Base-by-base conservation (phyloP, 1,284 basidiomycete species). In the Pholiota adiposa region DNA sequence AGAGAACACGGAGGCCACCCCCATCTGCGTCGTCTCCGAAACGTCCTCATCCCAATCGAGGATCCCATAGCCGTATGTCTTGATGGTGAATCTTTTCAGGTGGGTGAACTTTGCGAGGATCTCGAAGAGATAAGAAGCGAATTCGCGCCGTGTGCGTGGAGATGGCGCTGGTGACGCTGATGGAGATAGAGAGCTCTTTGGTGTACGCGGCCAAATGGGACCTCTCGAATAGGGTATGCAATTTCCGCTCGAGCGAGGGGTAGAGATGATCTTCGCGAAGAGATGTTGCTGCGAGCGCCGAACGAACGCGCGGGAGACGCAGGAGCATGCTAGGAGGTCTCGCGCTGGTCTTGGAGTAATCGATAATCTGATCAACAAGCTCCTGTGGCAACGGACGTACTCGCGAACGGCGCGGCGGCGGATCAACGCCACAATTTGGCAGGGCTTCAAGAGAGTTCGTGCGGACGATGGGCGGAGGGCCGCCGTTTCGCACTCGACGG, bases 321-420 rank as follows among this genome's bases (percentile, higher is more conserved):
- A 51, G 3, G 62, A 44, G 46, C 62, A 65, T n/a, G 54, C 41
- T 31, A 51, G 52, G 16, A 63, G 60, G 53, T 34, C 5, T 50
- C 38, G 6, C 40, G 50, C 4, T 61, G 46, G 19, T 59, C 59
- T 49, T 38, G 23, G 60, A 41, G 27, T 25, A 52, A 44, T 63
- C 61, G 56, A 65, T 56, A 43, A 65, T 55, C 9, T 27, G 19
- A 21, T 65, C 56, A 21, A 63, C 40, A 21, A 65, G 33, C 23
- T 65, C 63, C 36, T 63, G 63, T 8, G 63, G 63, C 16, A 65
- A 54, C 12, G 58, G 31, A 11, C 19, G 29, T 25, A n/a, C 51
- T 53, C 58, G 48, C 29, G 53, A 46, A 2, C 25, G 34, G 6
- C 52, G 46, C 21, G 46, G n/a, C n/a, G 33, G 29, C 29, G 29